phyloP scores from a whole-genome alignment of 73 alveolate species.

The Effrenium voratum region DNA sequence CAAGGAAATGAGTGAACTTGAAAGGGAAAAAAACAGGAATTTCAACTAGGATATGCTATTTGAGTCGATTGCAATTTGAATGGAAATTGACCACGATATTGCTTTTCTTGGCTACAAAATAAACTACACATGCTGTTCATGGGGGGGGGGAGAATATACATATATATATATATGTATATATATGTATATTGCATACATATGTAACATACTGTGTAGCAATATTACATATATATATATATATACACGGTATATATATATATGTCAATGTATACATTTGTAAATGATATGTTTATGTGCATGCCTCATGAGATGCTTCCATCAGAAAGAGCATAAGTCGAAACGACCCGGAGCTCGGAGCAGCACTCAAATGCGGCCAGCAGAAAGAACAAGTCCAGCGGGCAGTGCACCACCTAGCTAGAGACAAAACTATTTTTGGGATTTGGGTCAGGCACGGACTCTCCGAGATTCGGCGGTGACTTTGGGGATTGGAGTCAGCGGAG shows the following conservation, averaged over 20 bases:
- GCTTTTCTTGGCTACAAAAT: too few species aligned
- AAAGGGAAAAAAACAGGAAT: too few species aligned
- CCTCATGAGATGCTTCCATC: too few species aligned
- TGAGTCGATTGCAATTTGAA: too few species aligned
- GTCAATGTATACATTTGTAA: neutral
- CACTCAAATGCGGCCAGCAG: slow-evolving; percentile 70
- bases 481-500: neutral
- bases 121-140: too few species aligned
- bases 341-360: neutral
- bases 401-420: slow-evolving; percentile 47
- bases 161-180: too few species aligned
- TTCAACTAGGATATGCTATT: too few species aligned
- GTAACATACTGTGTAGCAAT: too few species aligned
- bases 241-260: neutral
- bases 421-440: neutral
- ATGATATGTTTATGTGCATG: neutral
- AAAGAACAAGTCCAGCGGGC: slow-evolving; percentile 76
- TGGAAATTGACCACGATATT: too few species aligned
- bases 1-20: too few species aligned
- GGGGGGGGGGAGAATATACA: too few species aligned
- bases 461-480: neutral
- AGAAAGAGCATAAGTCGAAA: neutral
- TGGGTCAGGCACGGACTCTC: neutral
- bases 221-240: neutral
- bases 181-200: too few species aligned